Percentiles rank a stretch among this genome's conserved stretches.
Conservation (phyloP, 78 protist species). For the Guillardia theta region DNA sequence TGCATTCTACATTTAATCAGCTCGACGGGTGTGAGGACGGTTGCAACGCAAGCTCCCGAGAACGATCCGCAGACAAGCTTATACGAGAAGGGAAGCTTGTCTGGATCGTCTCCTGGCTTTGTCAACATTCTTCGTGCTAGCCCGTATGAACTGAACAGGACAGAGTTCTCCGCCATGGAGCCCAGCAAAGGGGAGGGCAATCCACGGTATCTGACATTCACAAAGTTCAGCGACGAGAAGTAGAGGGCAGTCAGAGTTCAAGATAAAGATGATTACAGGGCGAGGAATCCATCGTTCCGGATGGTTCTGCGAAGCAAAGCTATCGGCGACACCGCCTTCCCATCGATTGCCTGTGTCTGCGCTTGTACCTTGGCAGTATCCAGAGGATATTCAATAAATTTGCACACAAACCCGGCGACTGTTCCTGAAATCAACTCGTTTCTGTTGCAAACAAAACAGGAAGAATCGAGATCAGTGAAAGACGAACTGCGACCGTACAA, state of each 20-base stretch:
- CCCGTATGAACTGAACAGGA: not conserved
- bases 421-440: not conserved
- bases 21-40: constrained; percentile 27
- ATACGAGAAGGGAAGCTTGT: not conserved
- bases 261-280: not conserved
- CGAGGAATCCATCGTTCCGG: not conserved
- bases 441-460: too few relatives aligned
- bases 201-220: not conserved
- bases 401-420: constrained; percentile 16
- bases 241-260: not conserved
- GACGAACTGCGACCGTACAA: too few relatives aligned
- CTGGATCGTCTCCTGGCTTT: not conserved
- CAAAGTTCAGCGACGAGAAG: not conserved
- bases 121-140: not conserved
- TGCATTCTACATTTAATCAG: constrained; percentile 27
- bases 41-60: not conserved
- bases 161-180: not conserved
- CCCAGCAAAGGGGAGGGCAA: not conserved
- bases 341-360: not conserved
- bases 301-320: not conserved
- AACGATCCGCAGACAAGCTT: not conserved
- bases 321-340: not conserved
- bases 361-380: not conserved
- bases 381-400: not conserved
- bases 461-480: too few relatives aligned